These are phyloP conservation scores for Discostella pseudostelligera DNA, from an alignment of 108 stramenopile species.

Conservation along the genomic window DNA sequence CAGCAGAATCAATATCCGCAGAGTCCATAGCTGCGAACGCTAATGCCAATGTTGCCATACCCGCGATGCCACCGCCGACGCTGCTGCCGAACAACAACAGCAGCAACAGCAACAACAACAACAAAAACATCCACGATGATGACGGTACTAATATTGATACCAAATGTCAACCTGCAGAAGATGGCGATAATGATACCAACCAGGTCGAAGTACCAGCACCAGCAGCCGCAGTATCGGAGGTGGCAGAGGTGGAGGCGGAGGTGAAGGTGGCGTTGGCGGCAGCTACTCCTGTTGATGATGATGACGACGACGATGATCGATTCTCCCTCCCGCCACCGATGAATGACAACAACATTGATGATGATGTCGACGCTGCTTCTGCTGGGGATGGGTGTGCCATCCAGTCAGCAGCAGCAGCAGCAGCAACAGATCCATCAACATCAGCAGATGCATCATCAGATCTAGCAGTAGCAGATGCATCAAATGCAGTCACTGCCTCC, in stretches of 20 bases:
- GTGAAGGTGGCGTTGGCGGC: no score
- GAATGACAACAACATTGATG: background rate
- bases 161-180: no score
- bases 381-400: background rate
- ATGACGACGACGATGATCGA: conserved; percentile 2
- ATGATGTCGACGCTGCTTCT: background rate
- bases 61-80: background rate
- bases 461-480: background rate
- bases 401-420: background rate
- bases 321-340: background rate
- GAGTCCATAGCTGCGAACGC: background rate
- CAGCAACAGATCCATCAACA: background rate
- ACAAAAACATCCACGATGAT: conserved; percentile 7
- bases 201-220: background rate
- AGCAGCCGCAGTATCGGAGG: background rate
- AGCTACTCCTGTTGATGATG: no score
- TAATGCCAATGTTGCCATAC: background rate
- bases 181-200: background rate
- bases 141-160: background rate
- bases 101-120: background rate
- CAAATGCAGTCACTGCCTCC: background rate
- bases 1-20: no score
- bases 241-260: background rate
- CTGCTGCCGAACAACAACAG: background rate
- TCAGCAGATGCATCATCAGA: background rate